These are phyloP conservation scores for Trichosporon coremiiforme DNA, from an alignment of 1,284 basidiomycete genomes.

Conservation along the genomic window DNA sequence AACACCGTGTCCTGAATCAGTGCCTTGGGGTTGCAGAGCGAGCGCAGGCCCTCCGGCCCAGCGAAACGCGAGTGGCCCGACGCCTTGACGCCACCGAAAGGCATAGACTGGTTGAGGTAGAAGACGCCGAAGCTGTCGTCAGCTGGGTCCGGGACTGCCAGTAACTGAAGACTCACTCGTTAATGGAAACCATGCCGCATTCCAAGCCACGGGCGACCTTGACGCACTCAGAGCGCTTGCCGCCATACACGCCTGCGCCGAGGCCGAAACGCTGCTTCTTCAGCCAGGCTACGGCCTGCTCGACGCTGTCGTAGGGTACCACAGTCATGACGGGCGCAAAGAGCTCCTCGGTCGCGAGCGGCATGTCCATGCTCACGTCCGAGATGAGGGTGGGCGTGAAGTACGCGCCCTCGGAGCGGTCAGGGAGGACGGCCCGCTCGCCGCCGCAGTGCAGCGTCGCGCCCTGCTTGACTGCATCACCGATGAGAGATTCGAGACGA, in stretches of 20 bases:
- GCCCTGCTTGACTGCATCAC: slow-evolving; percentile 65
- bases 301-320: slow-evolving; percentile 75
- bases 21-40: slow-evolving; percentile 82
- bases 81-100: slow-evolving; percentile 87
- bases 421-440: slow-evolving; percentile 65
- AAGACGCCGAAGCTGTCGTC: slow-evolving; percentile 72
- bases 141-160: too few species aligned
- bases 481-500: slow-evolving; percentile 70
- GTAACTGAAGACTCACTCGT: slow-evolving; percentile 71
- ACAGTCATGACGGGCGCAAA: slow-evolving; percentile 87
- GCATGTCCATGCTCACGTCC: slow-evolving; percentile 72
- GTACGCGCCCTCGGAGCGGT: slow-evolving; percentile 70
- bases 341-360: slow-evolving; percentile 79
- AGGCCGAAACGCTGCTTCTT: slow-evolving; percentile 86
- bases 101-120: slow-evolving; percentile 86
- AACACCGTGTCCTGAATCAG: slow-evolving; percentile 85
- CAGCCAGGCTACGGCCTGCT: slow-evolving; percentile 81
- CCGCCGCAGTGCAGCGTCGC: slow-evolving; percentile 72
- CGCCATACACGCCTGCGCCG: slow-evolving; percentile 94
- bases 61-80: slow-evolving; percentile 90
- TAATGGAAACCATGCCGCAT: slow-evolving; percentile 96
- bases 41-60: slow-evolving; percentile 86
- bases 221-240: slow-evolving; percentile 70
- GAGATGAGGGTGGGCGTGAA: slow-evolving; percentile 86
- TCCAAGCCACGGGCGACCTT: slow-evolving; percentile 76